Evolutionary conservation across 768 basidiomycete species (phyloP).

Genomic region (Pleurotus ostreatus): DNA sequence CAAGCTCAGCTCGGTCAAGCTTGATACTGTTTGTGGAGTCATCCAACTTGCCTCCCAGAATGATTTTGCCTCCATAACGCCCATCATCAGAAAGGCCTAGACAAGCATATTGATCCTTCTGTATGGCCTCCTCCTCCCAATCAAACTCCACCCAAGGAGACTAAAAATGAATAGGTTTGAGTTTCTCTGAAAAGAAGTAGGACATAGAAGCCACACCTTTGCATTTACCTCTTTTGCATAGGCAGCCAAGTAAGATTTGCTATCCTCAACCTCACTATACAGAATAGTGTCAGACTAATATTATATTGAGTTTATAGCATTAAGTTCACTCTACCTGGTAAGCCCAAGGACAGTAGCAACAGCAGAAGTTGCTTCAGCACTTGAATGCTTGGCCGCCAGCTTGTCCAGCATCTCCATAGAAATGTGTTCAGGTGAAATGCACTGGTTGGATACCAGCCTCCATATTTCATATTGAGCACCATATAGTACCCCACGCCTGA

Average conservation of each 20-base stretch:
- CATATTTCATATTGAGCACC: slow-evolving; percentile 55
- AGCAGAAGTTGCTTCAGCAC: slow-evolving; percentile 25
- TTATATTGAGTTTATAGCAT: neutral
- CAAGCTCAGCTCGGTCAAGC: slow-evolving; percentile 46
- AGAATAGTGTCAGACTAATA: neutral
- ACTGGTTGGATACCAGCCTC: slow-evolving; percentile 29
- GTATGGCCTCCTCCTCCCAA: slow-evolving; percentile 41
- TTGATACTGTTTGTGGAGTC: slow-evolving; percentile 21
- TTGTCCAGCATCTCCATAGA: slow-evolving; percentile 21
- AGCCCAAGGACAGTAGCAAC: slow-evolving; percentile 14
- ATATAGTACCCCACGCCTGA: slow-evolving; percentile 29
- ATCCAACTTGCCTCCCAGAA: slow-evolving; percentile 42
- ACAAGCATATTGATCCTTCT: slow-evolving; percentile 26
- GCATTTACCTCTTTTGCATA: slow-evolving; percentile 34
- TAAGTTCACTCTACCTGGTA: neutral
- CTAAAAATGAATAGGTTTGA: slow-evolving; percentile 25
- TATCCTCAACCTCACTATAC: slow-evolving; percentile 1
- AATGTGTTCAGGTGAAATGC: slow-evolving; percentile 27
- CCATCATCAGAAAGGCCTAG: slow-evolving; percentile 37
- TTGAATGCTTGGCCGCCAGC: slow-evolving; percentile 23
- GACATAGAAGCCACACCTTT: slow-evolving; percentile 18
- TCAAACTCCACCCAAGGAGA: slow-evolving; percentile 64
- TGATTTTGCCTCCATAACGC: slow-evolving; percentile 63
- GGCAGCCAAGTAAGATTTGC: slow-evolving; percentile 15
- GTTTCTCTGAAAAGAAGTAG: neutral